Base-by-base conservation (phyloP, 441 rosid genomes). In the Capsella rubella region DNA sequence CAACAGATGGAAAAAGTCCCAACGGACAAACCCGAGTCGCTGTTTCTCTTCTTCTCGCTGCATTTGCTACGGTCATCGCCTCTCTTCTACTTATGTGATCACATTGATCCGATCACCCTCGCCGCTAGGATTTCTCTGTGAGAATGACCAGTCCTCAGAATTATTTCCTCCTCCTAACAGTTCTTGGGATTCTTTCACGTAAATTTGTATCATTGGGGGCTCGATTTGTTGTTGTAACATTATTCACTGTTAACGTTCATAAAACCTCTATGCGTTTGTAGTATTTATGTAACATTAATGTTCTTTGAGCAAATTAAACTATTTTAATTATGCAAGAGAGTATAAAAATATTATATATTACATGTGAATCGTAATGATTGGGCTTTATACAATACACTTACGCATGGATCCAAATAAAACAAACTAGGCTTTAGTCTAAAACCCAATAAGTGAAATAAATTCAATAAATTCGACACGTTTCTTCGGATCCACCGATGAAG, bases 1-100 rank as follows among this genome's bases (percentile, higher is more conserved):
- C 86, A 28, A 45, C 87, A 47, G 52, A 58, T 40, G 76, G 74
- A 15, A 61, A 71, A 45, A 8, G 75, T 1, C 78, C 81, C 15
- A 87, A 60, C 16, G 87, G 86, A 45, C 91, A 86, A 69, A 83
- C 87, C 50, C 87, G 60, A 72, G 53, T 80, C 21, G 27, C 80
- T 18, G 63, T 82, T 2, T 40, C 82, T 63, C 7, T 79, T 78
- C 78, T 83, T 58, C 71, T 85, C 11, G 76, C 84, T 4, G 51
- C 46, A 31, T 39, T 87, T 28, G 75, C 85, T 4, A 31, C 68
- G 60, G 53, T 87, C 52, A 35, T 85, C 0, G 70, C 80, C 54
- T 40, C 78, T 31, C 72, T 85, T 77, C 59, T 83, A 68, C 80
- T 85, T 59, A n/a, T 83, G 68, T 87, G 82, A 84, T 50, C 72